Evolutionary conservation across 495 filamentous ascomycete genomes (phyloP).

Genomic region (Stereocaulon alpinum): DNA sequence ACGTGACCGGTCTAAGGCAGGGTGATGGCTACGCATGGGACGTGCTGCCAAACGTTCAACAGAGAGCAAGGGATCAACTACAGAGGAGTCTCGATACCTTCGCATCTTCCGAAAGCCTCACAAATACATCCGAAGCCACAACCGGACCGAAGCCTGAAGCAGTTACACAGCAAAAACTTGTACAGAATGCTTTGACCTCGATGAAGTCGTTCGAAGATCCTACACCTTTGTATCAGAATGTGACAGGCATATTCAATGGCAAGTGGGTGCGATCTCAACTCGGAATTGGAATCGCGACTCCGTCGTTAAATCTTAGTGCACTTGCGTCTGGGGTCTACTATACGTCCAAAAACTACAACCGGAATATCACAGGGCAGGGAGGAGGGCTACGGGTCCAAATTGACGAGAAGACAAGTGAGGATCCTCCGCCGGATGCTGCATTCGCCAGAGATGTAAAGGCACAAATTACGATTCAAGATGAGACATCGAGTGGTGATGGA

Average conservation of each 20-base stretch:
- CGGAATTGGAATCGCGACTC: slow-evolving; percentile 3
- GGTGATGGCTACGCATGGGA: slow-evolving; percentile 70
- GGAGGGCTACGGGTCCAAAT: slow-evolving; percentile 39
- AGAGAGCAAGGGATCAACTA: slow-evolving; percentile 44
- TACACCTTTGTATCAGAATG: slow-evolving; percentile 63
- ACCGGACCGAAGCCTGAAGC: slow-evolving; percentile 1
- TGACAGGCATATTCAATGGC: slow-evolving; percentile 65
- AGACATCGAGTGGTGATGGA: slow-evolving; percentile 52
- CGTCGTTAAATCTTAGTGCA: slow-evolving; percentile 42
- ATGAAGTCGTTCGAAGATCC: slow-evolving; percentile 34
- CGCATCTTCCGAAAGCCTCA: slow-evolving; percentile 20
- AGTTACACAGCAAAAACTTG: slow-evolving; percentile 26
- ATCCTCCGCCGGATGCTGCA: slow-evolving; percentile 24
- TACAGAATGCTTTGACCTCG: slow-evolving; percentile 34
- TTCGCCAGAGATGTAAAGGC: slow-evolving; percentile 52
- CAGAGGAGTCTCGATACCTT: slow-evolving; percentile 34
- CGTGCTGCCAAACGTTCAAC: slow-evolving; percentile 43
- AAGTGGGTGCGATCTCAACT: slow-evolving; percentile 53
- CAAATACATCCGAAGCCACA: slow-evolving; percentile 23
- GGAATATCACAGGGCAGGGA: slow-evolving; percentile 54
- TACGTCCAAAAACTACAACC: slow-evolving; percentile 47
- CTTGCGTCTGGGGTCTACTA: slow-evolving; percentile 40
- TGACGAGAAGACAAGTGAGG: slow-evolving; percentile 31
- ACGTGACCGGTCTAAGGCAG: slow-evolving; percentile 63
- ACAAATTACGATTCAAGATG: slow-evolving; percentile 59